phyloP scores from a whole-genome alignment of 495 filamentous ascomycete species.

The Xylona heveae region DNA sequence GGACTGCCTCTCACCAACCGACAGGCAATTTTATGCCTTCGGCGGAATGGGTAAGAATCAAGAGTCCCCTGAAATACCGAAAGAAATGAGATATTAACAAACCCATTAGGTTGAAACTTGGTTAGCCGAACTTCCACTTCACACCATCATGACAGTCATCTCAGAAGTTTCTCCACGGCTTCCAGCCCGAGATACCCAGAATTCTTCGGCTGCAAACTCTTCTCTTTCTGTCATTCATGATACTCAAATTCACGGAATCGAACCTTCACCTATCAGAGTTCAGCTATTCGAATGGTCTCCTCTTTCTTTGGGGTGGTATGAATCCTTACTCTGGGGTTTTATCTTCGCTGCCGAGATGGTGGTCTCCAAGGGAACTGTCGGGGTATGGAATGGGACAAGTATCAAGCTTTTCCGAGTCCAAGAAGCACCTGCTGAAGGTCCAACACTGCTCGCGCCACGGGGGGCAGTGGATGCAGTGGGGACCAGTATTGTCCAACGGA shows the following conservation, averaged over 20 bases:
- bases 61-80: not conserved
- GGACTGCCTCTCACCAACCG: slow-evolving; percentile 26
- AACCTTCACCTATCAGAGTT: slow-evolving; percentile 51
- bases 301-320: slow-evolving; percentile 86
- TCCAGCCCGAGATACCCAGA: slow-evolving; percentile 4
- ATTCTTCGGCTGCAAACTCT: slow-evolving; percentile 18
- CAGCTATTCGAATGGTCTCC: slow-evolving; percentile 95
- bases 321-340: slow-evolving; percentile 87
- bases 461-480: slow-evolving; percentile 94
- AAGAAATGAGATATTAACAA: no score
- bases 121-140: slow-evolving; percentile 79
- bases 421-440: slow-evolving; percentile 57
- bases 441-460: slow-evolving; percentile 59
- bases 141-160: slow-evolving; percentile 71
- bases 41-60: slow-evolving; percentile 37
- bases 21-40: slow-evolving; percentile 56
- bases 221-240: slow-evolving; percentile 11
- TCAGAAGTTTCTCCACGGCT: slow-evolving; percentile 31
- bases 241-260: slow-evolving; percentile 34
- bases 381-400: slow-evolving; percentile 81
- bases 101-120: slow-evolving; percentile 65
- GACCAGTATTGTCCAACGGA: slow-evolving; percentile 69
- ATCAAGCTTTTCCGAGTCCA: slow-evolving; percentile 84
- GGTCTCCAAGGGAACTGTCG: slow-evolving; percentile 69
- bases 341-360: slow-evolving; percentile 82